A percentile compares a stretch with the other conserved stretches of the same genome.
Evolutionary conservation across 768 basidiomycete genomes (phyloP).

Genomic region (Mycena olivaceomarginata): DNA sequence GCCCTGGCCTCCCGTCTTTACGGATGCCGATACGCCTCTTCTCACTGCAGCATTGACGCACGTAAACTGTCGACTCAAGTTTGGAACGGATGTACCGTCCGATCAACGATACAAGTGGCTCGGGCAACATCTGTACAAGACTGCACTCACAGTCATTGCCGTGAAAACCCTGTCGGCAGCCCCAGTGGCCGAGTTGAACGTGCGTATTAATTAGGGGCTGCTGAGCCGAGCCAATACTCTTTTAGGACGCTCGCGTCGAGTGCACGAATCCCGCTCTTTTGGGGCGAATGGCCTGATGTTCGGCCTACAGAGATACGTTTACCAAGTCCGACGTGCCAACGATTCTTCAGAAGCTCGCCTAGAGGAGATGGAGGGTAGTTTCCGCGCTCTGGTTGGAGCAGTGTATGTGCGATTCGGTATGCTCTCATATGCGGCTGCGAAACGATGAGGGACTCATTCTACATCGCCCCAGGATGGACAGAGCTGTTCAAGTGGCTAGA

Average conservation of each 20-base stretch:
- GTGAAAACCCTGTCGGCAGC: background rate
- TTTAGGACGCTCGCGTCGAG: background rate
- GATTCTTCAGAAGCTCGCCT: background rate
- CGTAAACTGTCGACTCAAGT: background rate
- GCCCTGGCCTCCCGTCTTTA: background rate
- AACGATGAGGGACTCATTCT: background rate
- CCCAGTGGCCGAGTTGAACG: background rate
- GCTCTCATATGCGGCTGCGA: background rate
- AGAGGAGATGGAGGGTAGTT: background rate
- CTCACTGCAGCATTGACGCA: background rate
- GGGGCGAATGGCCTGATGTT: background rate
- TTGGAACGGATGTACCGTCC: background rate
- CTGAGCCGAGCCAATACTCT: background rate
- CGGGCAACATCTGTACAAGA: background rate
- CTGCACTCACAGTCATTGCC: background rate
- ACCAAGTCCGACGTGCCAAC: background rate
- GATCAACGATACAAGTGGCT: background rate
- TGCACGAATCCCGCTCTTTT: background rate
- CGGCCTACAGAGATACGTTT: conserved; percentile 16
- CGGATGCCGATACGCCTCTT: background rate
- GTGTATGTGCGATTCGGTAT: background rate
- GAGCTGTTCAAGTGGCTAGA: background rate
- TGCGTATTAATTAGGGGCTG: background rate
- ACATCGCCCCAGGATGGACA: background rate
- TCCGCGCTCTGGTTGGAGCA: background rate